phyloP scores from a whole-genome alignment of 2,329 filamentous ascomycete genomes.

The Fusarium nelsonii region DNA sequence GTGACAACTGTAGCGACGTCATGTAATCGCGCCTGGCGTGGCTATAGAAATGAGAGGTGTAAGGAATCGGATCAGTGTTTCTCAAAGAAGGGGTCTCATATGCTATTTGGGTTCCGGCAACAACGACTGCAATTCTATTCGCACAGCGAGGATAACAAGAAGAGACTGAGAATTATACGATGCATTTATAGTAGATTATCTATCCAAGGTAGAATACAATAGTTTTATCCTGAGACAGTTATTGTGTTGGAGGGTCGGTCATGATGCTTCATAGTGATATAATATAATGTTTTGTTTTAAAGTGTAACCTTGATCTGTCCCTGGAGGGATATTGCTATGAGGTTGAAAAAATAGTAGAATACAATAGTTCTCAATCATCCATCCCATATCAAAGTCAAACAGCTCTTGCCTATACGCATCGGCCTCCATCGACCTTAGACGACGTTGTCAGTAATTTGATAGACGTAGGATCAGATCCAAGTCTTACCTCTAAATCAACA shows the following conservation, averaged over 20 bases:
- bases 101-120: not conserved
- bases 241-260: too few relatives aligned
- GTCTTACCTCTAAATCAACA: conserved; percentile 68
- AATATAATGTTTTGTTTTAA: too few relatives aligned
- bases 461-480: accelerated
- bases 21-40: not conserved
- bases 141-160: not conserved
- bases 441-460: not conserved
- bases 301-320: too few relatives aligned
- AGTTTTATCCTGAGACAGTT: too few relatives aligned
- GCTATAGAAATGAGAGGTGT: not conserved
- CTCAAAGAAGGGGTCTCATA: too few relatives aligned
- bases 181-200: not conserved
- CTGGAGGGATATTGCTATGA: too few relatives aligned
- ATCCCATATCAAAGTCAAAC: not conserved
- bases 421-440: conserved; percentile 17
- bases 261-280: too few relatives aligned
- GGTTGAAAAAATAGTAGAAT: too few relatives aligned
- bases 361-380: too few relatives aligned
- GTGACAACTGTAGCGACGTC: not conserved
- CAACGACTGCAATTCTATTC: not conserved
- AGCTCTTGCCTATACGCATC: conserved; percentile 4
- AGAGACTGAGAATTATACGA: too few relatives aligned
- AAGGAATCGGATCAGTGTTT: not conserved
- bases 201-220: too few relatives aligned